Evolutionary conservation across 345 rosid genomes (phyloP).

Genomic region (Acer negundo): DNA sequence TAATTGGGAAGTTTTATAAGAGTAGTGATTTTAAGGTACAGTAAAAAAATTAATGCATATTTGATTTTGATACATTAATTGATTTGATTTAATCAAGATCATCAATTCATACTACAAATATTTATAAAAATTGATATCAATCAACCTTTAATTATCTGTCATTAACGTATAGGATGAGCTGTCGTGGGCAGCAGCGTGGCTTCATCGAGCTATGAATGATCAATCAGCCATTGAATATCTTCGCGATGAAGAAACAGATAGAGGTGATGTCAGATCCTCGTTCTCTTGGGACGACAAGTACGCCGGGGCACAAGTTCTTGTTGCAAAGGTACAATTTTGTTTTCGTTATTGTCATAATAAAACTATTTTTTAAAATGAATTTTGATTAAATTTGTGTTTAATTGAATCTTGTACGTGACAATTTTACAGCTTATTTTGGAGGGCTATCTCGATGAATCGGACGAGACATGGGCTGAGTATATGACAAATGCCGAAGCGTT

Average conservation of each 20-base stretch:
- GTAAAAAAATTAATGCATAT: background rate
- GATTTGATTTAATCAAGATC: no score
- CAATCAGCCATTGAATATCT: conserved; percentile 31
- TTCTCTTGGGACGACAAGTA: conserved; percentile 43
- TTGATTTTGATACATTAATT: no score
- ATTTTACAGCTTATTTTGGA: background rate
- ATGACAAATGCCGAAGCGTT: background rate
- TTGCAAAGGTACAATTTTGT: background rate
- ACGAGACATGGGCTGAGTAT: background rate
- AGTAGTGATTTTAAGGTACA: conserved; percentile 34
- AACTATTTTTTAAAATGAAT: background rate
- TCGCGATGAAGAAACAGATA: conserved; percentile 25
- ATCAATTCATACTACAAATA: no score
- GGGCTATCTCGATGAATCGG: background rate
- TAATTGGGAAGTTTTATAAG: conserved; percentile 30
- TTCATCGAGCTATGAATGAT: conserved; percentile 28
- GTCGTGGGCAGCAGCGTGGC: conserved; percentile 46
- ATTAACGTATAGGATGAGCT: conserved; percentile 36
- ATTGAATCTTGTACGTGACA: background rate
- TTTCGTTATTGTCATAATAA: background rate
- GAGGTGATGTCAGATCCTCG: conserved; percentile 20
- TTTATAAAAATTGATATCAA: no score
- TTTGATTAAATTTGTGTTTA: no score
- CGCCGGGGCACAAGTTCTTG: conserved; percentile 37
- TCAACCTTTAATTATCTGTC: background rate